Percentiles rank a stretch among this genome's conserved stretches.
Conservation (phyloP, 257 asterid genomes). For the Ballota nigra region DNA sequence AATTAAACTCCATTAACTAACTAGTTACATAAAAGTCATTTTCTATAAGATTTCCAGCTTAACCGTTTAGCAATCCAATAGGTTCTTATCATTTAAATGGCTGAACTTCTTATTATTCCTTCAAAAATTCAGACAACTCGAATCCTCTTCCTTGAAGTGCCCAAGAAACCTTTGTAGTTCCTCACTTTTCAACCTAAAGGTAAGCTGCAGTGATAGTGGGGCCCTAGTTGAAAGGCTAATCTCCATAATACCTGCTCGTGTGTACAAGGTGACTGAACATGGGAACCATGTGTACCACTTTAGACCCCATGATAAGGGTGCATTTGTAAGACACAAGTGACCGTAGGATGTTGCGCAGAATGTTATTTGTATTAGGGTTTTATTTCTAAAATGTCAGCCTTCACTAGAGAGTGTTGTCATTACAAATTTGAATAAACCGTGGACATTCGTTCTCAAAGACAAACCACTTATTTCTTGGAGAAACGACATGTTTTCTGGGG, state of each 20-base stretch:
- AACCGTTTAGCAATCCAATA: no score
- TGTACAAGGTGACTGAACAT: not conserved
- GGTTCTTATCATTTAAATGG: no score
- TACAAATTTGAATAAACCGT: not conserved
- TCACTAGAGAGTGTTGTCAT: constrained; percentile 14
- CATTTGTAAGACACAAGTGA: not conserved
- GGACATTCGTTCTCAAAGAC: constrained; percentile 11
- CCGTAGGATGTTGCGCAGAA: not conserved
- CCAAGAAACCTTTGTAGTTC: no score
- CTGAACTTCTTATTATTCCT: no score
- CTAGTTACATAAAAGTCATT: no score
- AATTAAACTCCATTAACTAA: no score
- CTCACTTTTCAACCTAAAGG: no score
- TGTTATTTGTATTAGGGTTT: not conserved
- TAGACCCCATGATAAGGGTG: not conserved
- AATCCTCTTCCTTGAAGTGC: no score
- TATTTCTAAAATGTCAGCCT: constrained; percentile 21
- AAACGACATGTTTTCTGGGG: not conserved
- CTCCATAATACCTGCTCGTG: not conserved
- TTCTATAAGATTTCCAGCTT: no score
- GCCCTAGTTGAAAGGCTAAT: no score
- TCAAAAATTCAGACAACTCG: no score
- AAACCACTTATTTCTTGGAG: constrained; percentile 19
- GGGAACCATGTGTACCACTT: not conserved
- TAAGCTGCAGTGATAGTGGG: no score